These are phyloP conservation scores for Penicillium psychrosexuale DNA, from an alignment of 2,329 filamentous ascomycete genomes.

Conservation along the genomic window DNA sequence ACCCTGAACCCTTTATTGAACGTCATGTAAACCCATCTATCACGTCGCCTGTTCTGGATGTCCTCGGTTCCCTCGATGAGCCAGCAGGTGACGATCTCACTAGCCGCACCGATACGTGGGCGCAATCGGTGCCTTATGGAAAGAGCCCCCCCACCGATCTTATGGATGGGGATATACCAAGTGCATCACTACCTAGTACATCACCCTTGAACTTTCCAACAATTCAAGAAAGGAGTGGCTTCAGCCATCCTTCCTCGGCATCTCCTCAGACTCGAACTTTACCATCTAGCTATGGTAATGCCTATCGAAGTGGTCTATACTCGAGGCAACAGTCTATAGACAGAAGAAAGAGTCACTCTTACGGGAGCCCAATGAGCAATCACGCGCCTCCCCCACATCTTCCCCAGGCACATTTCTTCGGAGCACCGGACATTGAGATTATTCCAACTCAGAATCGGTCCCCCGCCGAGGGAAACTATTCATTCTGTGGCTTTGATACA, in stretches of 20 bases:
- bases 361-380: slow-evolving; percentile 35
- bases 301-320: slow-evolving; percentile 35
- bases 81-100: slow-evolving; percentile 35
- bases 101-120: slow-evolving; percentile 44
- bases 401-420: slow-evolving; percentile 73
- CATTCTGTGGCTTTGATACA: slow-evolving; percentile 77
- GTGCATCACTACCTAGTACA: slow-evolving; percentile 36
- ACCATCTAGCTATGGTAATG: slow-evolving; percentile 44
- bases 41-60: slow-evolving; percentile 40
- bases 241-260: slow-evolving; percentile 43
- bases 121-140: slow-evolving; percentile 44
- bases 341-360: slow-evolving; percentile 39
- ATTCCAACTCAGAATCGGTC: slow-evolving; percentile 29
- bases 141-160: slow-evolving; percentile 44
- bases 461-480: slow-evolving; percentile 56
- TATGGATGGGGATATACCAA: slow-evolving; percentile 34
- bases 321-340: slow-evolving; percentile 40
- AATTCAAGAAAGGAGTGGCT: slow-evolving; percentile 38
- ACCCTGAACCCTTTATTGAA: slow-evolving; percentile 20
- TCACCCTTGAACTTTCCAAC: slow-evolving; percentile 43
- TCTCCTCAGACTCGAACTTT: slow-evolving; percentile 43
- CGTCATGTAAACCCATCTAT: slow-evolving; percentile 27
- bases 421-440: slow-evolving; percentile 68
- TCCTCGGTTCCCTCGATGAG: slow-evolving; percentile 33
- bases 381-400: slow-evolving; percentile 65